These are phyloP conservation scores for Aureobasidium sp. DNA, from an alignment of 2,329 filamentous ascomycete species.

Conservation along the genomic window DNA sequence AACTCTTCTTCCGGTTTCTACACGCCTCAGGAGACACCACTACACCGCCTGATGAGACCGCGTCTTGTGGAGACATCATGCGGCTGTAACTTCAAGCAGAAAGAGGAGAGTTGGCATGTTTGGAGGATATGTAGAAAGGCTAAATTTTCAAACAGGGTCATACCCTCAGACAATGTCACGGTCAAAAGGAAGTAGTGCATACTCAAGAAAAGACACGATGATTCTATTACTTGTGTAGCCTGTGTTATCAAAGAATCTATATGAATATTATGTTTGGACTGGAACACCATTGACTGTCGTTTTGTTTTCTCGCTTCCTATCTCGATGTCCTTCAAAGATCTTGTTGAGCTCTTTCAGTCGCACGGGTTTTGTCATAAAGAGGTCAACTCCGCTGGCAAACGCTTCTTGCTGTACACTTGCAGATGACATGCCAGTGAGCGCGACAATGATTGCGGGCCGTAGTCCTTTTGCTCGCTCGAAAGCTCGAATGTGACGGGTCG, in stretches of 20 bases:
- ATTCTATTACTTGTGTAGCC: not conserved
- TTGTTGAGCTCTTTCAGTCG: slow-evolving; percentile 30
- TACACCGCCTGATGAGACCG: no score
- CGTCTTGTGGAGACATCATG: no score
- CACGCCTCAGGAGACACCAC: no score
- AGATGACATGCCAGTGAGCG: slow-evolving; percentile 23
- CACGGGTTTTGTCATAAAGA: slow-evolving; percentile 25
- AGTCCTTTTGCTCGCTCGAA: slow-evolving; percentile 7
- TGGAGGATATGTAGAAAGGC: no score
- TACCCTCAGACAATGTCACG: no score
- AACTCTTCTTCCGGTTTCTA: no score
- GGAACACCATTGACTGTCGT: not conserved
- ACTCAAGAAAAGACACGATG: no score
- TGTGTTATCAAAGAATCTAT: not conserved
- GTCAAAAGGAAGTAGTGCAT: no score
- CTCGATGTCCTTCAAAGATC: slow-evolving; percentile 26
- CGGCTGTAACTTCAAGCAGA: no score
- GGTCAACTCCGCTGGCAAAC: slow-evolving; percentile 22
- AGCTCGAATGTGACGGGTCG: slow-evolving; percentile 2
- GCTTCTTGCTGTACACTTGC: slow-evolving; percentile 23
- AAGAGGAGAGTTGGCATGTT: no score
- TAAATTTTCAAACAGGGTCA: no score
- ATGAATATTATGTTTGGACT: not conserved
- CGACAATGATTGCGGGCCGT: slow-evolving; percentile 19
- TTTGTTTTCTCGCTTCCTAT: not conserved